phyloP scores from a whole-genome alignment of 306 rosid species.

The Inga leiocalycina region DNA sequence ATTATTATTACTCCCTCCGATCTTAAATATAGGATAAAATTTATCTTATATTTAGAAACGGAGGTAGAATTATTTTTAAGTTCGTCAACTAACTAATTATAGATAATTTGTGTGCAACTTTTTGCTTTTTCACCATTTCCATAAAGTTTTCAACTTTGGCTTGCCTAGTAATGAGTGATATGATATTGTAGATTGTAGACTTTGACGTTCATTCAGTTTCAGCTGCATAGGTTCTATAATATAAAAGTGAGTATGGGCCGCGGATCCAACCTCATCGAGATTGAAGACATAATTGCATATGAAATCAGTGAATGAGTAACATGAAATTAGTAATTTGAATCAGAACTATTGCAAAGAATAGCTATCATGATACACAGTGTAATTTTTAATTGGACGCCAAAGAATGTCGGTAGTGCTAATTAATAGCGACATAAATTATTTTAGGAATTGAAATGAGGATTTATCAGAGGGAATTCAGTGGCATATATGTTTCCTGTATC shows the following conservation, averaged over 20 bases:
- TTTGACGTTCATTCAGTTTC: constrained; percentile 42
- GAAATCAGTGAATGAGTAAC: neutral
- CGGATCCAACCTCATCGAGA: constrained; percentile 38
- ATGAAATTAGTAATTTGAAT: too few relatives aligned
- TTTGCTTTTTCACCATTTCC: neutral
- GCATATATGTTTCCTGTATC: neutral
- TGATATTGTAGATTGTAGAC: constrained; percentile 33
- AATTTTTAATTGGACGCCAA: neutral
- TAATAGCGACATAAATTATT: constrained; percentile 12
- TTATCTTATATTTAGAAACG: too few relatives aligned
- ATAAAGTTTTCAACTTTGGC: neutral
- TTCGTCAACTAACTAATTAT: neutral
- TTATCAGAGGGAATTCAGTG: neutral
- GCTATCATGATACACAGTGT: neutral
- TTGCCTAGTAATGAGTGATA: constrained; percentile 35
- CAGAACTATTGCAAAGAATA: neutral
- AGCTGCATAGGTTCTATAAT: constrained; percentile 29
- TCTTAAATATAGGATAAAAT: too few relatives aligned
- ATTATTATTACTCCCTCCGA: neutral
- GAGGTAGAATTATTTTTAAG: too few relatives aligned
- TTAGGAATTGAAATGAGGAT: neutral
- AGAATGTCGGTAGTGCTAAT: constrained; percentile 8
- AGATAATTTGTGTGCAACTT: neutral
- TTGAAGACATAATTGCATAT: constrained; percentile 36
- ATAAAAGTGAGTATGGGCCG: constrained; percentile 3